phyloP scores from a whole-genome alignment of 1,139 yeast genomes.

The Lodderomyces orthopsilosis region DNA sequence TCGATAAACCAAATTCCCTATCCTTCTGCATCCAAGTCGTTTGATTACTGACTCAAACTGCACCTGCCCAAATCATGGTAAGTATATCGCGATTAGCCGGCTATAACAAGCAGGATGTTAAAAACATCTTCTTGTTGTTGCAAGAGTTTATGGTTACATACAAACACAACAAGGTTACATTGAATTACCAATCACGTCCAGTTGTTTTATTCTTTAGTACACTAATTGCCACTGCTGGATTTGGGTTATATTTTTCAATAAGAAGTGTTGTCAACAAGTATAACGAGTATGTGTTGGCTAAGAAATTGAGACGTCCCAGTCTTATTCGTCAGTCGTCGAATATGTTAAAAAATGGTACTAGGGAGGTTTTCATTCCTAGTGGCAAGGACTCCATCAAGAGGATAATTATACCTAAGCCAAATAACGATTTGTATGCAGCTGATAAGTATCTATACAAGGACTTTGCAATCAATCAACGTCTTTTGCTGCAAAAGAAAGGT shows the following conservation, averaged over 20 bases:
- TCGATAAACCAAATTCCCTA: too few relatives aligned
- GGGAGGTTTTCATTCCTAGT: constrained; percentile 55
- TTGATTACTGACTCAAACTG: neutral
- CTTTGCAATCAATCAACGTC: constrained; percentile 39
- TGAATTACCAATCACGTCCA: constrained; percentile 46
- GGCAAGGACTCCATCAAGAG: constrained; percentile 40
- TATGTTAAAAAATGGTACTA: constrained; percentile 50
- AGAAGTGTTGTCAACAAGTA: constrained; percentile 30
- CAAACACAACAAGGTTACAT: constrained; percentile 36
- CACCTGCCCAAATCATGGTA: constrained; percentile 22
- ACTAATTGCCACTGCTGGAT: constrained; percentile 41
- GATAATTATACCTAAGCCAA: constrained; percentile 58
- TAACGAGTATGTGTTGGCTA: constrained; percentile 29
- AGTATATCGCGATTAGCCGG: constrained; percentile 35
- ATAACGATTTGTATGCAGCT: constrained; percentile 61
- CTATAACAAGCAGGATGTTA: constrained; percentile 33
- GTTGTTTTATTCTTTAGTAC: constrained; percentile 45
- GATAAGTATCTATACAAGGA: constrained; percentile 63
- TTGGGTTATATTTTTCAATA: constrained; percentile 37
- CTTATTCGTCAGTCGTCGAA: constrained; percentile 45
- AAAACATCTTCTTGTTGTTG: constrained; percentile 32
- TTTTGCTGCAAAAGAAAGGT: constrained; percentile 26
- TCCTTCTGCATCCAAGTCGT: too few relatives aligned
- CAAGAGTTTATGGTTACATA: constrained; percentile 39
- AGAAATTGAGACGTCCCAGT: constrained; percentile 32